phyloP scores from a whole-genome alignment of 192 early-diverging fungal species.

The Borealophlyctis nickersoniae region DNA sequence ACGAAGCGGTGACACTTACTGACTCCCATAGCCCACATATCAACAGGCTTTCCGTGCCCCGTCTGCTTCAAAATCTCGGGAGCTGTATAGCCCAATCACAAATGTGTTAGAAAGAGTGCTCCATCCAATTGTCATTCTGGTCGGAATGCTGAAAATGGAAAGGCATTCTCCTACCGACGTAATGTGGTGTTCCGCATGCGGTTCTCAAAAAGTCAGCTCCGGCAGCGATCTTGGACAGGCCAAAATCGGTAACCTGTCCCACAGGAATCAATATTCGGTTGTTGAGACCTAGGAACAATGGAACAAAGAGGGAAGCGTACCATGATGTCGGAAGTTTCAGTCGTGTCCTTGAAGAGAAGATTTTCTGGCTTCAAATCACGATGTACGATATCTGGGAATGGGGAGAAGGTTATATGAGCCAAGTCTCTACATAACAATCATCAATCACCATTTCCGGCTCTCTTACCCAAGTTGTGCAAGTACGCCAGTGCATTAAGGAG shows the following conservation, averaged over 20 bases:
- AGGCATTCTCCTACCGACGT: constrained; percentile 31
- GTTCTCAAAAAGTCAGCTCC: constrained; percentile 61
- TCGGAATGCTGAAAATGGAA: not conserved
- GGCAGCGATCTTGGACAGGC: constrained; percentile 62
- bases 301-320: not conserved
- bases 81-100: constrained; percentile 31
- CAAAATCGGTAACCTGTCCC: constrained; percentile 66
- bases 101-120: not conserved
- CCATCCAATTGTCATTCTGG: not conserved
- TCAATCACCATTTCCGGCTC: too few relatives aligned
- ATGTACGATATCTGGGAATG: constrained; percentile 48
- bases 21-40: constrained; percentile 75
- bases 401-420: too few relatives aligned
- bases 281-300: not conserved
- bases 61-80: constrained; percentile 65
- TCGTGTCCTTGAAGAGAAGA: constrained; percentile 45
- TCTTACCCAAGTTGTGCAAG: constrained; percentile 41
- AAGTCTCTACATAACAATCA: too few relatives aligned
- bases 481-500: constrained; percentile 48
- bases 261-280: not conserved
- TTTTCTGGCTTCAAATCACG: constrained; percentile 59
- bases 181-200: constrained; percentile 56
- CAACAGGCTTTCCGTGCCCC: constrained; percentile 65
- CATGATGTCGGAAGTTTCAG: constrained; percentile 51
- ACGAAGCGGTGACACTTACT: constrained; percentile 37